Evolutionary conservation across 192 early-diverging fungal genomes (phyloP), one percentile per base, ranked within the genome.

Genomic region (Funneliformis geosporum): DNA sequence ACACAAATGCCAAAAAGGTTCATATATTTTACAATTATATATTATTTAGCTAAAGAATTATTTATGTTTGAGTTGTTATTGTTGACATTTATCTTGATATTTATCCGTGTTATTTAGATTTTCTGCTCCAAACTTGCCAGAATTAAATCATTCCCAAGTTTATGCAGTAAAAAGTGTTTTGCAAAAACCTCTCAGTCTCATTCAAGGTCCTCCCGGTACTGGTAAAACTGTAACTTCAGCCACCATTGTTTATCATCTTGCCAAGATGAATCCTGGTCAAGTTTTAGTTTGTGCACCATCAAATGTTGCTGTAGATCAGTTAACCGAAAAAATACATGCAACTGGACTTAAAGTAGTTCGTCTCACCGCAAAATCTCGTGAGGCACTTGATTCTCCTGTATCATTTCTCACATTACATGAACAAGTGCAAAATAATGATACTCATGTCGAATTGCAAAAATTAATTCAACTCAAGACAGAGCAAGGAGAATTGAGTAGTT

Each of bases 221-320:
- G 98, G 98, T 76, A 99, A 99, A 84, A 99, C 98, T 0, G 97
- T 99, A 4, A 99, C 97, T 0, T 96, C 95, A 1, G 97, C 97
- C 2, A 97, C 98, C 0, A 90, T 99, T 78, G 97, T 99, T 6
- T 99, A 99, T 80, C 97, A 99, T 81, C 85, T 99, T 16, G 95
- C 95, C 50, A 93, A 94, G 81, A 92, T 95, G 87, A 95, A 94
- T 82, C 85, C 87, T 73, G 93, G 93, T 14, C 96, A 97, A 86
- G 92, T 99, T n/a, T 86, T 99, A 61, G 98, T 99, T 0, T 97
- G 95, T 80, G 98, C 98, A 0, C 97, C 98, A n/a, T 95, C 94
- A 83, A 99, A 99, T 83, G 97, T 99, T 7, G 98, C 98, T 40
- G 98, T 99, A 1, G 97, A 99, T 85, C 98, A 99, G 83, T 84